Evolutionary conservation across 305 asterid species (phyloP).

Genomic region (Caryopteris hybrid): DNA sequence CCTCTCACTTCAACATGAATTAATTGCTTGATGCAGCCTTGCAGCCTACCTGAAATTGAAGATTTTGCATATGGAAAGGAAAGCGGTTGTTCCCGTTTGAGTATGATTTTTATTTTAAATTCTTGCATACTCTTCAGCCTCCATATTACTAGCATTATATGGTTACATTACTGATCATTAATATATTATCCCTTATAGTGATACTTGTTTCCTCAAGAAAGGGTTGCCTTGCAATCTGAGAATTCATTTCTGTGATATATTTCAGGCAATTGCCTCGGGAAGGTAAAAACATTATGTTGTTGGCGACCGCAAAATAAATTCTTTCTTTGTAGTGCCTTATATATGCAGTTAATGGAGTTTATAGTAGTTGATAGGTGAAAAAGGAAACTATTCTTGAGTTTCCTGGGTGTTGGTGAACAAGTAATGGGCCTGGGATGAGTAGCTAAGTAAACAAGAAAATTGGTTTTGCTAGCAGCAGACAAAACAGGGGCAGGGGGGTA

Average conservation of each 20-base stretch:
- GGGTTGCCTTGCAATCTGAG: neutral
- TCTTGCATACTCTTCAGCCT: neutral
- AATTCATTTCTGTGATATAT: neutral
- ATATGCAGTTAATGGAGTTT: neutral
- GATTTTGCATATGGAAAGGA: conserved; percentile 69
- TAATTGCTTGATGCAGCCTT: conserved; percentile 42
- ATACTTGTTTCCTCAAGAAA: neutral
- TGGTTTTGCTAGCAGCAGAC: no score
- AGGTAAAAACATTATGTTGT: neutral
- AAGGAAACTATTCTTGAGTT: neutral
- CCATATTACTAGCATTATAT: neutral
- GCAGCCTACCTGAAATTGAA: conserved; percentile 73
- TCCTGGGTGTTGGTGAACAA: neutral
- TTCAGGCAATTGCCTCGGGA: neutral
- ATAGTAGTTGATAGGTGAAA: neutral
- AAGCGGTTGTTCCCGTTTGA: conserved; percentile 26
- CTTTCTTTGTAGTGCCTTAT: neutral
- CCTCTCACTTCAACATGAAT: neutral
- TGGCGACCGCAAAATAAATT: neutral
- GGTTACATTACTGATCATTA: neutral
- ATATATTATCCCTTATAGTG: neutral
- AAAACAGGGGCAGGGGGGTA: no score
- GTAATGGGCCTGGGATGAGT: neutral
- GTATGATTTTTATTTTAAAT: conserved; percentile 43
- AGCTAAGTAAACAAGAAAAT: neutral